Evolutionary conservation across 306 rosid species (phyloP).

Genomic region (Crotalaria pallida): DNA sequence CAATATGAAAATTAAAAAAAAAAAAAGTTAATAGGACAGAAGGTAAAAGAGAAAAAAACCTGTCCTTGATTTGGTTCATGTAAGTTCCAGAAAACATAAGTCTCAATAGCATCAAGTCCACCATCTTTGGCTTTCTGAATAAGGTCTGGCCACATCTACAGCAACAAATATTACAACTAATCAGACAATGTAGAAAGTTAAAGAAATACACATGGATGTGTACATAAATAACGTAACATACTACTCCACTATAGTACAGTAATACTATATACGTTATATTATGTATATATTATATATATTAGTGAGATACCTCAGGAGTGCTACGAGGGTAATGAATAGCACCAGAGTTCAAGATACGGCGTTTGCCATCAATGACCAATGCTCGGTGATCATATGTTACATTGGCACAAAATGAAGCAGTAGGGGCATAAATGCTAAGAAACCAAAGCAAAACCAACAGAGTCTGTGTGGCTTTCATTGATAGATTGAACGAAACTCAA

Average conservation of each 20-base stretch:
- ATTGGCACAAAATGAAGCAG: slow-evolving; percentile 40
- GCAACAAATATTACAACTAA: slow-evolving; percentile 2
- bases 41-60: slow-evolving; percentile 38
- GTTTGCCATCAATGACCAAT: slow-evolving; percentile 72
- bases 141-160: slow-evolving; percentile 96
- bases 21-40: not conserved
- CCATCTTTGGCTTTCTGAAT: slow-evolving; percentile 89
- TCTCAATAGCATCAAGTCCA: slow-evolving; percentile 89
- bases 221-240: not conserved
- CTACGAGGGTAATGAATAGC: slow-evolving; percentile 97
- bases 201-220: not conserved
- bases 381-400: slow-evolving; percentile 87
- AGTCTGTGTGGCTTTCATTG: slow-evolving; percentile 42
- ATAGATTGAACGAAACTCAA: not conserved
- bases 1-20: not conserved
- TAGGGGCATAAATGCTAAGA: slow-evolving; percentile 31
- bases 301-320: slow-evolving; percentile 62
- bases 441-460: slow-evolving; percentile 30
- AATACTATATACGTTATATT: not conserved
- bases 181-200: not conserved
- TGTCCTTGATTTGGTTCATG: slow-evolving; percentile 79
- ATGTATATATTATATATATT: not conserved
- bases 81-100: slow-evolving; percentile 87
- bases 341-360: slow-evolving; percentile 72
- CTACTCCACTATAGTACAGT: too few species aligned